Base-by-base conservation (phyloP, 345 rosid genomes). In the Cardamine resedifolia region DNA sequence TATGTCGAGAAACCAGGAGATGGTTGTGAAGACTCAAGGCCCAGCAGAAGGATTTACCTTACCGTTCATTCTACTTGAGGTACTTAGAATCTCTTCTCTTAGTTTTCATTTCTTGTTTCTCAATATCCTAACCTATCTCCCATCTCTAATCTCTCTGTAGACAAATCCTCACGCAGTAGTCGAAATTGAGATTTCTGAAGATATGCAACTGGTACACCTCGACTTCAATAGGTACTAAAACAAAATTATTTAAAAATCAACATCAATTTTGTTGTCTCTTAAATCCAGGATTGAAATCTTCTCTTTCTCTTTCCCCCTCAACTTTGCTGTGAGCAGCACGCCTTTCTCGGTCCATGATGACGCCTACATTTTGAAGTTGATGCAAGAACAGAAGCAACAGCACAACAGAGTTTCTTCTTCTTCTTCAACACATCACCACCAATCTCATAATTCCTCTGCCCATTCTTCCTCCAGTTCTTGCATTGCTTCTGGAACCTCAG, bases 141-240 rank as follows among this genome's bases (percentile, higher is more conserved):
- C 50, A 36, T 18, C 50, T 41, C 47, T 4, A 48, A 30, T 63
- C 68, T 39, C 49, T 58, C 51, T 28, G 0, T 53, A 82, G 83
- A 85, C 86, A 26, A 79, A 80, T 20, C 78, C 86, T 57, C 76
- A 81, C 39, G 85, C 86, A 15, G 81, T 80, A 38, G 84, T 82
- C 7, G 88, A 85, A 71, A 76, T 85, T 45, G 88, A 85, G 77
- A 79, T 85, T 15, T 85, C 83, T 23, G 82, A 85, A 69, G 83
- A 79, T 66, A 83, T 75, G 85, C 81, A 81, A 71, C 76, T 83
- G 70, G 83, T 85, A 1, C 85, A 82, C 67, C 76, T 82, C 27
- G 88, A 82, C 77, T 82, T 84, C 77, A 82, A 82, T 53, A 80
- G 83, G 86, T 83, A 68, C 30, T 8, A 23, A 41, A 66, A 62